A percentile compares a stretch with the other conserved stretches of the same genome.
Evolutionary conservation across 2,329 filamentous ascomycete genomes (phyloP).

Genomic region (Ophiosphaerella korrae): DNA sequence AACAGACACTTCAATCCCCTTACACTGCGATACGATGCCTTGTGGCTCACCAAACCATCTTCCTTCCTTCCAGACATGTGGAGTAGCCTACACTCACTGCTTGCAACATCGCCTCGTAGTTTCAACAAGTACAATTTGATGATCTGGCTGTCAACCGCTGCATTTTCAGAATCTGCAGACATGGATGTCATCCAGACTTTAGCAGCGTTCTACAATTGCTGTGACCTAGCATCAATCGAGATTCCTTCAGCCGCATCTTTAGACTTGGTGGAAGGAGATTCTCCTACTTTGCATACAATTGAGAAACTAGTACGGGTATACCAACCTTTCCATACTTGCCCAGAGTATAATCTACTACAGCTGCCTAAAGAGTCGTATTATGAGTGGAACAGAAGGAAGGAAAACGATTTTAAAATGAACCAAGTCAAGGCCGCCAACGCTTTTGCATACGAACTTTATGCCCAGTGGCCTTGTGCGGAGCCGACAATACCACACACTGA

Average conservation of each 20-base stretch:
- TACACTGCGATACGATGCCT: neutral
- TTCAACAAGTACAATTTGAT: slow-evolving; percentile 20
- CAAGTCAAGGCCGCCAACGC: no score
- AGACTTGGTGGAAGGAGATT: no score
- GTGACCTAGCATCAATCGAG: neutral
- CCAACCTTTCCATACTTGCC: no score
- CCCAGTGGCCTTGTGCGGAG: no score
- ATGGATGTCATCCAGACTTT: slow-evolving; percentile 27
- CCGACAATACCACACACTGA: neutral
- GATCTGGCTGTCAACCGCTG: slow-evolving; percentile 27
- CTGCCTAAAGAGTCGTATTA: no score
- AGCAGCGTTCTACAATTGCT: slow-evolving; percentile 15
- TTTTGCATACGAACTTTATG: no score
- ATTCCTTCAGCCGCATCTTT: neutral
- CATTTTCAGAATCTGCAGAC: slow-evolving; percentile 20
- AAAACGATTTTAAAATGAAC: no score
- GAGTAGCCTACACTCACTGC: neutral
- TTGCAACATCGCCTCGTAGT: neutral
- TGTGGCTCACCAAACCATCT: neutral
- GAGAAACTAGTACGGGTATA: no score
- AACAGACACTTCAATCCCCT: neutral
- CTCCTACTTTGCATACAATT: no score
- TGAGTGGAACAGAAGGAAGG: neutral
- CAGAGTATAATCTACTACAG: no score
- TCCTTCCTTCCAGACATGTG: neutral